Evolutionary conservation across 345 rosid species (phyloP), one percentile per base, ranked within the genome.

Genomic region (Salix dunnii): DNA sequence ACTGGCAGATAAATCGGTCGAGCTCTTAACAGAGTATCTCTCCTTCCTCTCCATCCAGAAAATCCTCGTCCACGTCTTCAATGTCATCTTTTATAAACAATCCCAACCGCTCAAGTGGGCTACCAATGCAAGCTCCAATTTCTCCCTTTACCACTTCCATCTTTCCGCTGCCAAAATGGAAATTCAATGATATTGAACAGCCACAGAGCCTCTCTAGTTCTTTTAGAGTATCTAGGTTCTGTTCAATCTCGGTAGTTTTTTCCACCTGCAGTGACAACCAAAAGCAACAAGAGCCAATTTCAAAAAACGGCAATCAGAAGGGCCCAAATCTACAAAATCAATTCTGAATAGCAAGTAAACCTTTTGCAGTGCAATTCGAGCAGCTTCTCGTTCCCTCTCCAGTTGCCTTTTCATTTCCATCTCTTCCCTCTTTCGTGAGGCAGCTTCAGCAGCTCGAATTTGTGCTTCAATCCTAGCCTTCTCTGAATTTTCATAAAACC

Each of bases 381-480:
- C 93, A 30, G 93, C 93, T 82, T 91, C 92, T 74, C 93, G 83
- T 70, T 90, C 86, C 48, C 69, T 90, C 82, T 88, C 92, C 21
- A 96, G 86, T 67, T 84, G 86, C 78, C 67, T 78, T 85, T 80
- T 95, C 81, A 81, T 61, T 76, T 95, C 94, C 2, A 67, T 74
- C 82, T 89, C 89, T 63, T 84, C 87, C 81, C 84, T 86, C 82
- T 60, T 80, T 71, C 74, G 81, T 4, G 84, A 63, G 63, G 95
- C 92, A 73, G 84, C 85, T 87, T 83, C 87, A 35, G 94, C 92
- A 42, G 91, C 94, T 85, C 73, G 79, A 18, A 92, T 88, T 77
- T 88, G 89, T 2, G 96, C 93, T 83, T 90, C 97, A 68, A 91
- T 90, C 81, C 82, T 87, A 20, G 89, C 89, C 74, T 82, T 89